phyloP scores from a whole-genome alignment of 164 flowering plant genomes.

The Protea cynaroides region DNA sequence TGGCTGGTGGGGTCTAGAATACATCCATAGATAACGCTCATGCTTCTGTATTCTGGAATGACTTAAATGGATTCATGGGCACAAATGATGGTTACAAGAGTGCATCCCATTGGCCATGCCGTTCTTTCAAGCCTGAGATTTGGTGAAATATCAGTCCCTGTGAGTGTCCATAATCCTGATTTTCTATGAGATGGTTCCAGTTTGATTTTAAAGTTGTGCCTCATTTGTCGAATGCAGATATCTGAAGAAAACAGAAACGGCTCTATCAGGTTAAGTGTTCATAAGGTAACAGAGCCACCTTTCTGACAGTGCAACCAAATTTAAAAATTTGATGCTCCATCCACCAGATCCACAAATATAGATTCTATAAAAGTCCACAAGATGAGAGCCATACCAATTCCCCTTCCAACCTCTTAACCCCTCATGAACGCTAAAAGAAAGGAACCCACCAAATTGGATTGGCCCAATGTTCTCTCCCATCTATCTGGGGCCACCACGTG shows the following conservation, averaged over 20 bases:
- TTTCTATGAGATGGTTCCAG: background rate
- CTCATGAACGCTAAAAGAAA: background rate
- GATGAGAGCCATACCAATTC: background rate
- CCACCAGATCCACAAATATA: slow-evolving; percentile 10
- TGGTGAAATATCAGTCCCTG: no score
- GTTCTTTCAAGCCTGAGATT: no score
- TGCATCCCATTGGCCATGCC: no score
- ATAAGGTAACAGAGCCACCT: slow-evolving; percentile 10
- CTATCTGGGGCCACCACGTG: slow-evolving; percentile 2
- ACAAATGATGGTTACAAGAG: no score
- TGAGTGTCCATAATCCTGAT: background rate
- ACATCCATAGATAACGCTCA: no score
- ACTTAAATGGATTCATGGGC: no score
- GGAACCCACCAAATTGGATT: background rate
- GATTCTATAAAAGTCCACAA: slow-evolving; percentile 11
- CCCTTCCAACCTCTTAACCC: no score
- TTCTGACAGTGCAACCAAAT: slow-evolving; percentile 11
- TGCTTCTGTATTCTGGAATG: no score
- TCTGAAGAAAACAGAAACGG: slow-evolving; percentile 1
- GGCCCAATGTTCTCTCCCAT: background rate
- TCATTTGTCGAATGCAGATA: background rate
- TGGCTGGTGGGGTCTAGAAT: no score
- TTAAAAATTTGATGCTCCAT: slow-evolving; percentile 12
- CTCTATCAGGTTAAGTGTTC: slow-evolving; percentile 6
- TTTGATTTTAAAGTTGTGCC: background rate